Evolutionary conservation across 352 stramenopile species (phyloP).

Genomic region (Peronospora destructor): DNA sequence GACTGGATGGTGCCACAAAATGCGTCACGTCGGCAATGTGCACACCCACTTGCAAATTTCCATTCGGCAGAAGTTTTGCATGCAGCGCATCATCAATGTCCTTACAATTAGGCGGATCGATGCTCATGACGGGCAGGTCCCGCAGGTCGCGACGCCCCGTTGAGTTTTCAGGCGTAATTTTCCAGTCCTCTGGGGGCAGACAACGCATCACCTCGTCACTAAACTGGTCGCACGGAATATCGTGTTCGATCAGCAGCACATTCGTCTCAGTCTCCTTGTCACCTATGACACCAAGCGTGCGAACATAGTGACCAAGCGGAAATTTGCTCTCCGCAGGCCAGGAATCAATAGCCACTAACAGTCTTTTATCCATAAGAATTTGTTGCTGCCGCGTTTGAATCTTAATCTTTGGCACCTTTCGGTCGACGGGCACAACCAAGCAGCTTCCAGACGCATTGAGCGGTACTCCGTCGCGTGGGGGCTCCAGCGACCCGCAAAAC

Average conservation of each 20-base stretch:
- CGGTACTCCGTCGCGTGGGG: slow-evolving; percentile 40
- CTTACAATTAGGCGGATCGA: slow-evolving; percentile 86
- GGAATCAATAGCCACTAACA: slow-evolving; percentile 93
- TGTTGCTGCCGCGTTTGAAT: slow-evolving; percentile 90
- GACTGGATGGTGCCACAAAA: slow-evolving; percentile 91
- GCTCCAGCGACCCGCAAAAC: slow-evolving; percentile 91
- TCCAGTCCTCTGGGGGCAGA: slow-evolving; percentile 91
- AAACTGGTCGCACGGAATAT: slow-evolving; percentile 89
- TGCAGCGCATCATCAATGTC: slow-evolving; percentile 99
- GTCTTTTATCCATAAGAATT: slow-evolving; percentile 88
- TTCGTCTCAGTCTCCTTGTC: slow-evolving; percentile 95
- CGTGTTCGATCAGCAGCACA: slow-evolving; percentile 95
- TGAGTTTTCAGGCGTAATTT: slow-evolving; percentile 92
- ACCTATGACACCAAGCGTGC: slow-evolving; percentile 91
- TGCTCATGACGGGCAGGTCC: slow-evolving; percentile 89
- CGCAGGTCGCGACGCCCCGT: slow-evolving; percentile 88
- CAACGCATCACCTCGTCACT: slow-evolving; percentile 87
- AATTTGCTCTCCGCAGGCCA: slow-evolving; percentile 87
- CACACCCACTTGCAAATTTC: slow-evolving; percentile 90
- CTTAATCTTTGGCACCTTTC: slow-evolving; percentile 90
- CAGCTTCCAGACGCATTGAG: slow-evolving; percentile 46
- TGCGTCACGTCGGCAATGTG: slow-evolving; percentile 99
- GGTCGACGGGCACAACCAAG: slow-evolving; percentile 81
- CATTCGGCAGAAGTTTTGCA: slow-evolving; percentile 88
- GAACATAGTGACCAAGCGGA: slow-evolving; percentile 94